Conservation (phyloP, 2,329 filamentous ascomycete genomes). For the Bipolaris bicolor region DNA sequence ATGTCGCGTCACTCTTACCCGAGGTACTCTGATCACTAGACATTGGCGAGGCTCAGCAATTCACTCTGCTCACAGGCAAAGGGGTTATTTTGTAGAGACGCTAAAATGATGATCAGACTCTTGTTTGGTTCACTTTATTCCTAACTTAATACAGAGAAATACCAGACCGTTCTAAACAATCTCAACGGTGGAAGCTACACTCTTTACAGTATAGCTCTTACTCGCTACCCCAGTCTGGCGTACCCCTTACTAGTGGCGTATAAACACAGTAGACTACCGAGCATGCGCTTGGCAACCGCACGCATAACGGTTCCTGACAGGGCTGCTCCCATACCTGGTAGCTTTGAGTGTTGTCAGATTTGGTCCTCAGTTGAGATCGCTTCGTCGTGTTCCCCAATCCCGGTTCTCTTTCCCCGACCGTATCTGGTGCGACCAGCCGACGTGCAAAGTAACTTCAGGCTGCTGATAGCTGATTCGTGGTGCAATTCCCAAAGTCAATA, state of each 20-base stretch:
- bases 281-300: background rate
- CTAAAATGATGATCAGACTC: too few relatives aligned
- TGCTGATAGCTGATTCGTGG: background rate
- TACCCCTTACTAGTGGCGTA: too few relatives aligned
- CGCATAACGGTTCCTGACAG: constrained; percentile 3
- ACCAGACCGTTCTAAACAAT: too few relatives aligned
- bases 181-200: too few relatives aligned
- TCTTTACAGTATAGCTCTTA: too few relatives aligned
- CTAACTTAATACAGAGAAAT: too few relatives aligned
- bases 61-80: too few relatives aligned
- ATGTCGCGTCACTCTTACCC: background rate
- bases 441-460: background rate
- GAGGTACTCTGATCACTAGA: background rate
- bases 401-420: background rate
- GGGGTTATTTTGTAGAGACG: too few relatives aligned
- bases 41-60: background rate
- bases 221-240: too few relatives aligned
- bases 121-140: too few relatives aligned
- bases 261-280: background rate
- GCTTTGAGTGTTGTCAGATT: background rate
- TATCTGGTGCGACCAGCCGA: background rate
- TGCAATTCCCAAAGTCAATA: background rate
- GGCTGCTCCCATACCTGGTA: background rate
- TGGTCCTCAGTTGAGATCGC: background rate
- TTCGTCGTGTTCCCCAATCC: background rate